These are phyloP conservation scores for Tremella fuciformis DNA, from an alignment of 768 basidiomycete genomes.

Conservation along the genomic window DNA sequence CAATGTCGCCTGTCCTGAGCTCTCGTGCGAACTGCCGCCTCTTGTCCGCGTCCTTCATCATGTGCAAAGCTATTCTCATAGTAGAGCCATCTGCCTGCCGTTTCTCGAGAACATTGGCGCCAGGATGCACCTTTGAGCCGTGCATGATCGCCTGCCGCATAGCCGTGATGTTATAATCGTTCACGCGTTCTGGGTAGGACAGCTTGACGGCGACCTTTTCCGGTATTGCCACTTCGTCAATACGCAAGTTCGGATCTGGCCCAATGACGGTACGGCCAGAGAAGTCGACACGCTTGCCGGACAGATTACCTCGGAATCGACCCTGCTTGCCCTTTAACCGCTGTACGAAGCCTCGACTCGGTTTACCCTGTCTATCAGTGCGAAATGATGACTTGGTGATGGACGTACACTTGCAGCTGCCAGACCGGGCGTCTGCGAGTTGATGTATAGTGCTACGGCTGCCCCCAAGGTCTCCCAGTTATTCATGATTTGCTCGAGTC, in stretches of 20 bases:
- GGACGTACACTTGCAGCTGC: slow-evolving; percentile 63
- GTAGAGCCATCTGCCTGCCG: slow-evolving; percentile 21
- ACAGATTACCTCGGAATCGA: slow-evolving; percentile 95
- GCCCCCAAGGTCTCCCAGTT: slow-evolving; percentile 96
- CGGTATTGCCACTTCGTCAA: slow-evolving; percentile 97
- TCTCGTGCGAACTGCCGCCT: slow-evolving; percentile 65
- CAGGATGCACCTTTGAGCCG: slow-evolving; percentile 86
- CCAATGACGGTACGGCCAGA: slow-evolving; percentile 98
- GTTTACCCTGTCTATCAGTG: slow-evolving; percentile 62
- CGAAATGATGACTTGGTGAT: neutral
- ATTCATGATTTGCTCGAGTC: slow-evolving; percentile 53
- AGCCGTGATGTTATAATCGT: slow-evolving; percentile 76
- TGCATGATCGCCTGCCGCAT: slow-evolving; percentile 77
- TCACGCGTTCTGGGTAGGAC: slow-evolving; percentile 95
- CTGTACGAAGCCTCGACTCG: slow-evolving; percentile 95
- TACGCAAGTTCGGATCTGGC: slow-evolving; percentile 96
- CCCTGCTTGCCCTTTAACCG: slow-evolving; percentile 98
- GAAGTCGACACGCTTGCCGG: slow-evolving; percentile 98
- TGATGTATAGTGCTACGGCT: slow-evolving; percentile 95
- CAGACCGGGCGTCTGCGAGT: slow-evolving; percentile 92
- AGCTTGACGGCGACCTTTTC: slow-evolving; percentile 90
- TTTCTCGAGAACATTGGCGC: slow-evolving; percentile 65
- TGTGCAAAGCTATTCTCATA: slow-evolving; percentile 33
- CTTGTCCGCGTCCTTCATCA: slow-evolving; percentile 37
- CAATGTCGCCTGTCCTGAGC: slow-evolving; percentile 80